These are phyloP conservation scores for Salvia sclarea DNA, from an alignment of 305 asterid genomes.

Conservation along the genomic window DNA sequence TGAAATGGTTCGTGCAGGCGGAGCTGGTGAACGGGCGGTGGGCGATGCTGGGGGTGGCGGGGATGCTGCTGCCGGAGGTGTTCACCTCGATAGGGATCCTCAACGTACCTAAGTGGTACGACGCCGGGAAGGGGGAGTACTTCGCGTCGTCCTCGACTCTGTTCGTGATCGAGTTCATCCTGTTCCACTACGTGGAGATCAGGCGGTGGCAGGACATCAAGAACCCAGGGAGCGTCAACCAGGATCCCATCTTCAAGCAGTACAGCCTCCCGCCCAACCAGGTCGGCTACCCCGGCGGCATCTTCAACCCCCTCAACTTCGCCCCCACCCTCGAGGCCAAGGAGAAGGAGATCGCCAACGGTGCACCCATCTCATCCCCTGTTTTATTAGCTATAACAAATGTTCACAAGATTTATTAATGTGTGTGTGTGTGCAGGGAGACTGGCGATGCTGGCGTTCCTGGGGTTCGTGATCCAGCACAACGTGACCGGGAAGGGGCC, in stretches of 20 bases:
- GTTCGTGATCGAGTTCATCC: constrained; percentile 88
- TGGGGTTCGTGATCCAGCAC: constrained; percentile 87
- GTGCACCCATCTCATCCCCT: no score
- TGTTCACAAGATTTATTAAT: no score
- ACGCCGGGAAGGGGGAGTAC: constrained; percentile 79
- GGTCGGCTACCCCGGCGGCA: constrained; percentile 84
- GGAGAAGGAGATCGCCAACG: constrained; percentile 92
- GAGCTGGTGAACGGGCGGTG: constrained; percentile 90
- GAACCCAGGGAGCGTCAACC: constrained; percentile 94
- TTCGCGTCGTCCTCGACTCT: constrained; percentile 89
- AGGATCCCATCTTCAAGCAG: constrained; percentile 91
- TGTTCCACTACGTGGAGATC: constrained; percentile 96
- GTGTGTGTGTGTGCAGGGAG: constrained; percentile 53
- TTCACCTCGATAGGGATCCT: constrained; percentile 65
- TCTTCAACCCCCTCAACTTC: constrained; percentile 89
- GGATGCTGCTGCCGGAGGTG: constrained; percentile 86
- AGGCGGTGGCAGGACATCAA: constrained; percentile 98
- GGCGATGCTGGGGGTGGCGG: constrained; percentile 98
- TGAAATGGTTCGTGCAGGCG: constrained; percentile 82
- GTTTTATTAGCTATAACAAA: no score
- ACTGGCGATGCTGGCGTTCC: constrained; percentile 94
- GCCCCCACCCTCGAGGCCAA: constrained; percentile 80
- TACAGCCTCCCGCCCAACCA: constrained; percentile 75
- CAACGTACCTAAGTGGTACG: constrained; percentile 87
- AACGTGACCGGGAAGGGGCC: constrained; percentile 93